These are phyloP conservation scores for Simplicillium sp. DNA, from an alignment of 2,329 filamentous ascomycete species.

Conservation along the genomic window DNA sequence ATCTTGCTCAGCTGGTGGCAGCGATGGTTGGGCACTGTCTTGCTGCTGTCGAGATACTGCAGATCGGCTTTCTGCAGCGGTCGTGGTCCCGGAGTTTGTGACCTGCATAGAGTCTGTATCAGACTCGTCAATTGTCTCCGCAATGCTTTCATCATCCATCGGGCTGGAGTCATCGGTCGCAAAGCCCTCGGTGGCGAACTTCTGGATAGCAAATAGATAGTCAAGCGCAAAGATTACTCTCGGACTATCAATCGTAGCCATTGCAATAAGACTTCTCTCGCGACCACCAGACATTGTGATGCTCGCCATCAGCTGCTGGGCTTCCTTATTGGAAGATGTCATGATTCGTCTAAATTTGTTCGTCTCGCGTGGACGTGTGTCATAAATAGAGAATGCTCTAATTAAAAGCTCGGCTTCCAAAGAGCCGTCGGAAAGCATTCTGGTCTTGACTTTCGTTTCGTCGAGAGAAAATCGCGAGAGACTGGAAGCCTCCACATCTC, in stretches of 20 bases:
- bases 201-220: constrained; percentile 83
- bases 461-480: constrained; percentile 92
- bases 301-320: constrained; percentile 97
- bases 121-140: constrained; percentile 49
- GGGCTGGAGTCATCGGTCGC: constrained; percentile 47
- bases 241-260: constrained; percentile 91
- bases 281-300: constrained; percentile 82
- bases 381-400: constrained; percentile 87
- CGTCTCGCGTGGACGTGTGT: constrained; percentile 77
- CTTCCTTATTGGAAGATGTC: constrained; percentile 89
- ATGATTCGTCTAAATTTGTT: constrained; percentile 99
- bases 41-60: constrained; percentile 7
- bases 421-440: constrained; percentile 86
- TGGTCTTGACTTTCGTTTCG: constrained; percentile 81
- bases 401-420: constrained; percentile 90
- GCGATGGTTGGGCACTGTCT: constrained; percentile 1
- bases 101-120: constrained; percentile 49
- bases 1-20: neutral
- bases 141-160: constrained; percentile 40
- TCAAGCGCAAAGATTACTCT: constrained; percentile 92
- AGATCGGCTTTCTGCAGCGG: constrained; percentile 10
- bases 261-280: constrained; percentile 74
- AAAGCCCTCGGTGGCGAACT: constrained; percentile 67
- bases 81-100: constrained; percentile 26
- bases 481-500: constrained; percentile 67